Percentiles rank a stretch among this genome's conserved stretches.
Evolutionary conservation across 305 asterid genomes (phyloP).

Genomic region (Andrographis paniculata): DNA sequence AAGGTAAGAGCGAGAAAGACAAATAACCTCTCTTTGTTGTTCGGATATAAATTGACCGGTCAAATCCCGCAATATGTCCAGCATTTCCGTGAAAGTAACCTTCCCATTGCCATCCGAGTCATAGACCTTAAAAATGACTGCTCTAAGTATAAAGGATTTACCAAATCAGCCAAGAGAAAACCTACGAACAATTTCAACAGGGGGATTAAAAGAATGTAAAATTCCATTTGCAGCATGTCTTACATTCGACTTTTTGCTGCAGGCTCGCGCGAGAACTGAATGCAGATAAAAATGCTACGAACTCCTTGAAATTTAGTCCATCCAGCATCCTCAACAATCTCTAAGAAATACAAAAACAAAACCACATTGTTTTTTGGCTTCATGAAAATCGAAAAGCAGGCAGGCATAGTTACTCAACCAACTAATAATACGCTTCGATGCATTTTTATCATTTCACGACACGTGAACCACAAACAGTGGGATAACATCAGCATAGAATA

Average conservation of each 20-base stretch:
- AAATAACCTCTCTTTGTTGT: constrained; percentile 68
- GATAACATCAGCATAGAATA: no score
- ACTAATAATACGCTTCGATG: no score
- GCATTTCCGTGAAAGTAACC: constrained; percentile 55
- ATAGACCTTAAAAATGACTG: constrained; percentile 79
- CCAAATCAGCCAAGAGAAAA: constrained; percentile 17
- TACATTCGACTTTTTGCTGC: constrained; percentile 86
- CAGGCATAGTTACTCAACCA: no score
- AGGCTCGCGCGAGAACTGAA: constrained; percentile 72
- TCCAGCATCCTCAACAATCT: constrained; percentile 68
- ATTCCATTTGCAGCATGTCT: constrained; percentile 15
- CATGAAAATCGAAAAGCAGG: neutral
- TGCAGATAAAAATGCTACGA: constrained; percentile 72
- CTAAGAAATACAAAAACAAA: constrained; percentile 25
- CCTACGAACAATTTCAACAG: neutral
- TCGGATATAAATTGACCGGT: constrained; percentile 75
- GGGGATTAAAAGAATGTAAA: neutral
- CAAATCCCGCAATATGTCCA: constrained; percentile 74
- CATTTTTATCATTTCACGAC: no score
- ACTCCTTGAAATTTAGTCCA: constrained; percentile 77
- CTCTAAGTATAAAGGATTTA: constrained; percentile 16
- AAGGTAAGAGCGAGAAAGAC: constrained; percentile 1
- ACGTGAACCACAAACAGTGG: no score
- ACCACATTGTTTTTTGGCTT: neutral
- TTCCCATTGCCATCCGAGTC: constrained; percentile 70